Base-by-base conservation (phyloP, 495 filamentous ascomycete species). In the Penicillium taxi region DNA sequence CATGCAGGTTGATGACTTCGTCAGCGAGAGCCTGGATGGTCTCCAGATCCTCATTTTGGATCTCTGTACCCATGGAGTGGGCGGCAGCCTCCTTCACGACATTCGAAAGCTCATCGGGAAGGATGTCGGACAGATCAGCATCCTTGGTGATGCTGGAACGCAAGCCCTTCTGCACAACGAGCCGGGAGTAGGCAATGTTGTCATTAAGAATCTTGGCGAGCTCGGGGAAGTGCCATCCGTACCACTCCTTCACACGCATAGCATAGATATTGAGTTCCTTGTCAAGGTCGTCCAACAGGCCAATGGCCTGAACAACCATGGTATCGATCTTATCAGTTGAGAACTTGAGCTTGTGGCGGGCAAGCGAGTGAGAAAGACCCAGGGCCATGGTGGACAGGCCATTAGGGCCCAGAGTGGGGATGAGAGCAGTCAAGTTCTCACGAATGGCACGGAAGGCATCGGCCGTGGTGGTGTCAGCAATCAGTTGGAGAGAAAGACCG, bases 241-340 rank as follows among this genome's bases (percentile, higher is more conserved):
- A 99, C 91, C 91, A 99, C 64, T 99, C 91, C 78, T 95, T 96
- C 34, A 96, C 88, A 55, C 91, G 73, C 91, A 99, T 99, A 48
- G 91, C 93, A 53, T 94, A 96, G 45, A 81, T 90, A 66, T 99
- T 99, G 32, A 99, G 69, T 61, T 99, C 93, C 72, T 99, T 99
- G 70, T 99, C 91, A 26, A 96, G 67, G 47, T 96, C 91, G 59
- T 99, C 91, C 15, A 99, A 72, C 30, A 95, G 78, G 17, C 80
- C 80, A 50, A 98, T 94, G 38, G 91, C 86, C 64, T 96, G 91
- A 25, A 99, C 86, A 47, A 99, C 94, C 91, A 99, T 99, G 35
- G 88, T 89, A 51, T 99, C 91, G 39, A 99, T 94, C 70, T 99
- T 99, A 51, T 99, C 91, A 29, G 91, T 83, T 4, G 88, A 95